Evolutionary conservation across 345 rosid genomes (phyloP), one percentile per base, ranked within the genome.

Genomic region (Triadica sebifera): DNA sequence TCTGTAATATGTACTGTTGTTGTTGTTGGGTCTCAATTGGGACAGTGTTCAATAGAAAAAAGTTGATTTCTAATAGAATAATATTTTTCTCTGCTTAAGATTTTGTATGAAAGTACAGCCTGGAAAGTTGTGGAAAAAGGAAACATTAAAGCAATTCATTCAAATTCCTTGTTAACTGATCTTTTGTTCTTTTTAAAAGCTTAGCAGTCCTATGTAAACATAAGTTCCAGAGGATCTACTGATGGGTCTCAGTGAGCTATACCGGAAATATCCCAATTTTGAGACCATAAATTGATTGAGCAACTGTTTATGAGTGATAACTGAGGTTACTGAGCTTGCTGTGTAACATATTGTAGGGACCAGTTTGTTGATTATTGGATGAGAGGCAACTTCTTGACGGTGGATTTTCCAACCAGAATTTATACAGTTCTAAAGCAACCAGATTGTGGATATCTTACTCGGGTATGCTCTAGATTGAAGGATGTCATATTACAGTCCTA

Each of bases 361-460:
- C 91, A 90, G 20, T 91, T 94, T 86, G 65, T 91, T 81, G 86
- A 87, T 75, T 92, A 87, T 77, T 94, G 97, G 98, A 72, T 89
- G 71, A 84, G 84, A 50, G 86, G 91, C 39, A 89, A 82, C 83
- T 83, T 94, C 86, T 81, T 94, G 83, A 89, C 93, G 19, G 74
- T 81, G 91, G 97, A 89, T 86, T 79, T 83, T 43, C 87, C 94
- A 2, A 90, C 98, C 78, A 95, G 88, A 79, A 79, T 93, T 45
- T 95, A 63, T 77, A 86, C 81, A 65, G 88, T 91, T 78, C 81
- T 94, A 62, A 94, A 92, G 85, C 92, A 88, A 75, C 88, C 86
- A 46, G 86, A 89, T 69, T 81, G 85, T 78, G 90, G 76, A 51
- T 88, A 83, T 75, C 87, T 94, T 67, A 81, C 77, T 34, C 90